Conservation (phyloP, 306 rosid species). For the Quercus gilva region DNA sequence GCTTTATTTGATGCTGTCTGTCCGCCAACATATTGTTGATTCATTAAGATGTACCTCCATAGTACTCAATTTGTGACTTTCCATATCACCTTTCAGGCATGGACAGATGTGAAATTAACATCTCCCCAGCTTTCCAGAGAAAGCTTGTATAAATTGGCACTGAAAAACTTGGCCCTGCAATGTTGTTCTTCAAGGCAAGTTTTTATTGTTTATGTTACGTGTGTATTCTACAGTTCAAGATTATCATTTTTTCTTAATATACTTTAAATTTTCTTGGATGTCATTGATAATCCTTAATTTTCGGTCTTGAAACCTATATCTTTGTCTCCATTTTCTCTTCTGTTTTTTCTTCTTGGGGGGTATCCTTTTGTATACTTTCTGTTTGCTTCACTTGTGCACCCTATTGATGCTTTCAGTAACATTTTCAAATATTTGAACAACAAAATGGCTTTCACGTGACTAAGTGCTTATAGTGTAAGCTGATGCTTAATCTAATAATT, state of each 20-base stretch:
- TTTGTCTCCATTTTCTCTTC: neutral
- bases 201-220: neutral
- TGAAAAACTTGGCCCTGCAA: constrained; percentile 55
- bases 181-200: constrained; percentile 61
- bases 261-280: neutral
- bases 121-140: constrained; percentile 92
- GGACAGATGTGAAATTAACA: constrained; percentile 81
- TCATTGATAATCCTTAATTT: neutral
- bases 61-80: neutral
- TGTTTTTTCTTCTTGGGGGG: neutral
- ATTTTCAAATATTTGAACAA: neutral
- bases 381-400: neutral
- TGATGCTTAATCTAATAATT: neutral
- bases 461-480: neutral
- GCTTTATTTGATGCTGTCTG: neutral
- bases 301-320: neutral
- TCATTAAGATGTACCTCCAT: neutral
- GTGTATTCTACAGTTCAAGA: neutral
- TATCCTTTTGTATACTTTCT: neutral
- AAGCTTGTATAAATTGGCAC: constrained; percentile 60
- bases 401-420: neutral
- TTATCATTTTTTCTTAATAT: neutral
- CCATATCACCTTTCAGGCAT: constrained; percentile 47
- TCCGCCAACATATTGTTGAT: neutral
- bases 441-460: neutral